A percentile compares a stretch with the other conserved stretches of the same genome.
Evolutionary conservation across 2,329 filamentous ascomycete genomes (phyloP).

Genomic region (Botrytis cinerea): DNA sequence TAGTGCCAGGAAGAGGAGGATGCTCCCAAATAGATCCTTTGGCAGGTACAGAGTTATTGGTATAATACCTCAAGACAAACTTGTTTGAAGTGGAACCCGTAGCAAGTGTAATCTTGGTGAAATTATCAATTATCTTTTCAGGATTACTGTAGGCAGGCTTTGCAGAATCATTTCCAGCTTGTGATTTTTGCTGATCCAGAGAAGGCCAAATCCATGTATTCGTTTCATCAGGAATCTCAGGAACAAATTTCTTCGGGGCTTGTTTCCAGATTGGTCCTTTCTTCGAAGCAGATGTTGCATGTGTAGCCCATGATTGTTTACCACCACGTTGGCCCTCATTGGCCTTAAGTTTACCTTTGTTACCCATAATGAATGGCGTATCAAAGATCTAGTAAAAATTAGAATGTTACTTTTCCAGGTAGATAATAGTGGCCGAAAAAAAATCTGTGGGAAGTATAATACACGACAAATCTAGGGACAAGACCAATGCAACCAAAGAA

Average conservation of each 20-base stretch:
- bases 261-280: constrained; percentile 5
- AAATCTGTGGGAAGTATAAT: not conserved
- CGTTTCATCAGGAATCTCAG: not conserved
- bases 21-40: constrained; percentile 4
- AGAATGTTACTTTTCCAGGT: not conserved
- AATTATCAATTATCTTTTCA: not conserved
- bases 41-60: not conserved
- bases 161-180: not conserved
- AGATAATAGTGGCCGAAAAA: not conserved
- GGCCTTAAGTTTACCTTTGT: not conserved
- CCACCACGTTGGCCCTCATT: not conserved
- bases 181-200: not conserved
- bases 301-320: too few relatives aligned
- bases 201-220: not conserved
- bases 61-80: constrained; percentile 1
- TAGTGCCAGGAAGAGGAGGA: not conserved
- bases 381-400: not conserved
- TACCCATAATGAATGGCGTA: not conserved
- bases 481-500: not conserved
- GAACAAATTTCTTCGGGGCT: not conserved
- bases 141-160: not conserved
- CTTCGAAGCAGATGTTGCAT: not conserved
- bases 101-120: not conserved
- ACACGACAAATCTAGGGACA: not conserved
- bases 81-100: too few relatives aligned